phyloP scores from a whole-genome alignment of 768 basidiomycete species.

The Terana coerulea region DNA sequence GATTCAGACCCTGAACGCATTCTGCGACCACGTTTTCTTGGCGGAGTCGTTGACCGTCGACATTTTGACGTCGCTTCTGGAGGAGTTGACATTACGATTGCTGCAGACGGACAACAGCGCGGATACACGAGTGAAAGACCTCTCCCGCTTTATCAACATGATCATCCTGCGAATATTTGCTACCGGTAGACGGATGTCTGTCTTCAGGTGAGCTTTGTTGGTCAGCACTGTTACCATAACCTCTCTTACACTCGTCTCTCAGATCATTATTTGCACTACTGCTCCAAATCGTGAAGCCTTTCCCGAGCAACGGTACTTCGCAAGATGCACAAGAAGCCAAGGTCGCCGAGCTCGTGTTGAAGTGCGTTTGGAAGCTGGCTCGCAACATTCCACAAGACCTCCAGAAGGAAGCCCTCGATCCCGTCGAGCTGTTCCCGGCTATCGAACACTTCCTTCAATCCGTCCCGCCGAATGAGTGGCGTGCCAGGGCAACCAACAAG shows the following conservation, averaged over 20 bases:
- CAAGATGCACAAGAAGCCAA: slow-evolving; percentile 79
- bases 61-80: slow-evolving; percentile 81
- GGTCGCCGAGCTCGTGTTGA: slow-evolving; percentile 88
- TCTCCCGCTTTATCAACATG: slow-evolving; percentile 98
- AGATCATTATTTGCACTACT: slow-evolving; percentile 81
- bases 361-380: slow-evolving; percentile 98
- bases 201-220: slow-evolving; percentile 66
- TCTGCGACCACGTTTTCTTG: slow-evolving; percentile 86
- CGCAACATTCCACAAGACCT: slow-evolving; percentile 93
- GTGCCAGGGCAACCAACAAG: slow-evolving; percentile 83
- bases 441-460: slow-evolving; percentile 93
- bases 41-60: slow-evolving; percentile 85
- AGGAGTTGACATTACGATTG: slow-evolving; percentile 86
- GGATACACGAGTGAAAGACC: slow-evolving; percentile 82
- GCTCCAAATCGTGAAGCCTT: slow-evolving; percentile 78
- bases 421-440: slow-evolving; percentile 85
- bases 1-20: slow-evolving; percentile 92
- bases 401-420: slow-evolving; percentile 72
- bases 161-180: slow-evolving; percentile 92
- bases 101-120: slow-evolving; percentile 90
- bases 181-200: slow-evolving; percentile 83
- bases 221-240: neutral
- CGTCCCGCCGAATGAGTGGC: slow-evolving; percentile 95
- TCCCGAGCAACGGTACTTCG: slow-evolving; percentile 68
- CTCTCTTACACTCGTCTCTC: slow-evolving; percentile 9